Evolutionary conservation across 768 basidiomycete genomes (phyloP).

Genomic region (Austroboletus eburneus): DNA sequence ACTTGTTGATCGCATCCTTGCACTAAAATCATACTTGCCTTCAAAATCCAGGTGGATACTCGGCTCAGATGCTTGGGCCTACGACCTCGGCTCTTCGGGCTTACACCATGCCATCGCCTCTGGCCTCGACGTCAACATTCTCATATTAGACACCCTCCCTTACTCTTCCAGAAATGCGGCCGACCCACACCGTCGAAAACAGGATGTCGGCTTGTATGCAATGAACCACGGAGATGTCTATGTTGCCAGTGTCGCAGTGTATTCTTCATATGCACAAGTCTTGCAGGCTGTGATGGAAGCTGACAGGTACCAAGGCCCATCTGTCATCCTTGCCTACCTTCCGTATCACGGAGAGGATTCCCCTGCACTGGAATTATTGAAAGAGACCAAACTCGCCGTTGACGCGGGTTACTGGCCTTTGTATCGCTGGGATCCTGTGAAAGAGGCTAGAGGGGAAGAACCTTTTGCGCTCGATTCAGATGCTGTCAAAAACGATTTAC

Average conservation of each 20-base stretch:
- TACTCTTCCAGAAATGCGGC: conserved; percentile 73
- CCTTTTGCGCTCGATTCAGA: conserved; percentile 93
- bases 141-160: conserved; percentile 89
- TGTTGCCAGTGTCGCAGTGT: conserved; percentile 92
- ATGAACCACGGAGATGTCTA: conserved; percentile 98
- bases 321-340: conserved; percentile 89
- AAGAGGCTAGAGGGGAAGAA: conserved; percentile 69
- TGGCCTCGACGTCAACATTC: conserved; percentile 87
- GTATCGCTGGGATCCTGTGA: conserved; percentile 94
- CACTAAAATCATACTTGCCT: conserved; percentile 58
- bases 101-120: conserved; percentile 93
- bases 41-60: conserved; percentile 90
- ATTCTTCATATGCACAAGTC: conserved; percentile 93
- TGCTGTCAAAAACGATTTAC: conserved; percentile 87
- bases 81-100: conserved; percentile 93
- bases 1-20: conserved; percentile 53
- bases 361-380: conserved; percentile 84
- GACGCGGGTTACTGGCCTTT: conserved; percentile 97
- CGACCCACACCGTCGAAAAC: conserved; percentile 79
- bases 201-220: conserved; percentile 95
- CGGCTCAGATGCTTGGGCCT: conserved; percentile 97
- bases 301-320: conserved; percentile 84
- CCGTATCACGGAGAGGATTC: conserved; percentile 79
- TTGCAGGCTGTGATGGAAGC: conserved; percentile 90
- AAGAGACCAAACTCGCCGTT: conserved; percentile 96